Conservation (phyloP, 192 early-diverging fungal species). For the Coemansia interrupta region DNA sequence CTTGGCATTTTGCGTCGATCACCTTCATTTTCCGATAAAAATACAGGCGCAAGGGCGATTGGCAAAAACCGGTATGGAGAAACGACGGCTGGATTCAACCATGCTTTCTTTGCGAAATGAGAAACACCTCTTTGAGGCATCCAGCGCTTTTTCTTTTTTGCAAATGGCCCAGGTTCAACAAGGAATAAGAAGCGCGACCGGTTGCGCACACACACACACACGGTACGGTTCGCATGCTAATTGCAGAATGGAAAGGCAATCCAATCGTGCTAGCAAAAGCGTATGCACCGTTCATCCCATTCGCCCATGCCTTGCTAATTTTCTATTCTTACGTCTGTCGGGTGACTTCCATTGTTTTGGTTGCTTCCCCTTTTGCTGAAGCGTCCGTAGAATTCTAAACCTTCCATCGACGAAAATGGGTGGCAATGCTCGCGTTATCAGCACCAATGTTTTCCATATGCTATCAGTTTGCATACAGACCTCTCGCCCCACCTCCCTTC, state of each 20-base stretch:
- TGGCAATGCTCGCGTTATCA: background rate
- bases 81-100: too few relatives aligned
- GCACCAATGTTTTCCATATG: background rate
- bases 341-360: too few relatives aligned
- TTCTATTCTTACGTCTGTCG: too few relatives aligned
- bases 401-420: slow-evolving; percentile 6
- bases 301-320: too few relatives aligned
- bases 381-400: background rate
- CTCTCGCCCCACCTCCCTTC: background rate
- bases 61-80: background rate
- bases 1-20: slow-evolving; percentile 5
- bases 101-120: too few relatives aligned
- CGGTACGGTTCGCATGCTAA: background rate
- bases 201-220: too few relatives aligned
- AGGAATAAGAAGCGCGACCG: too few relatives aligned
- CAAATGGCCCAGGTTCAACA: too few relatives aligned
- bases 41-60: background rate
- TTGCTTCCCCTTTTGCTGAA: too few relatives aligned
- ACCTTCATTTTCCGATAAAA: background rate
- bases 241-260: background rate
- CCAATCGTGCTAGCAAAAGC: background rate
- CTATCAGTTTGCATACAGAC: background rate
- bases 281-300: background rate
- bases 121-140: too few relatives aligned
- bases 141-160: too few relatives aligned